Evolutionary conservation across 1,284 basidiomycete species (phyloP).

Genomic region (Ceratobasidium sp.): DNA sequence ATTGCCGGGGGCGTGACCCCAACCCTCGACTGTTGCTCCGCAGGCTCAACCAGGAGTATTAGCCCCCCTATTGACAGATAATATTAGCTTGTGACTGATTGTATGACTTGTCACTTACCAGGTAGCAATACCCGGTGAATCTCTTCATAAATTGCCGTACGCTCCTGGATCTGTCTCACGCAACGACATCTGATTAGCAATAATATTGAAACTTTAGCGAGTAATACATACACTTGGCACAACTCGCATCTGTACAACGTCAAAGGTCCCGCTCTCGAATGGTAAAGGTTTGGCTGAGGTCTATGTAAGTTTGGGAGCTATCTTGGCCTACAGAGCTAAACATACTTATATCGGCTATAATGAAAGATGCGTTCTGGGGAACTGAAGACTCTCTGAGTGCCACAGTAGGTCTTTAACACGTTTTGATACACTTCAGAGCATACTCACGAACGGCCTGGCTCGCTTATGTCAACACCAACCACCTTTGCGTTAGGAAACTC

Average conservation of each 20-base stretch:
- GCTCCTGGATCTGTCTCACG: conserved; percentile 17
- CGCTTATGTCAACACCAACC: conserved; percentile 21
- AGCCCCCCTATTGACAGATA: neutral
- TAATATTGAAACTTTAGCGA: neutral
- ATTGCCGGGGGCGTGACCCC: conserved; percentile 19
- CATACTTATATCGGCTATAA: conserved; percentile 32
- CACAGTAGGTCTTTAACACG: neutral
- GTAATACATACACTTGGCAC: conserved; percentile 26
- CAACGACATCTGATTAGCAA: neutral
- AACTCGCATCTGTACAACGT: conserved; percentile 36
- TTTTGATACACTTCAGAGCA: too few relatives aligned
- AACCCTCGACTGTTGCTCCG: conserved; percentile 6
- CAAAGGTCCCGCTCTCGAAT: conserved; percentile 16
- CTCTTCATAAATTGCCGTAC: conserved; percentile 25
- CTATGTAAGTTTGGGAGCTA: neutral
- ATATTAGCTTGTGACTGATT: neutral
- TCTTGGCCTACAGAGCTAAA: neutral
- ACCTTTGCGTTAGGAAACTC: conserved; percentile 29
- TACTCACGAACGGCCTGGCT: conserved; percentile 18
- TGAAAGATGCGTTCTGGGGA: conserved; percentile 17
- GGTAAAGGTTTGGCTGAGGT: neutral
- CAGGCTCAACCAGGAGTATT: conserved; percentile 34
- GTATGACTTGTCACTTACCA: neutral
- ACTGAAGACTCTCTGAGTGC: neutral
- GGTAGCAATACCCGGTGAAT: conserved; percentile 31